A percentile compares a stretch with the other conserved stretches of the same genome.
These are phyloP conservation scores for Solanum pimpinellifolium DNA, from an alignment of 257 asterid genomes.

Conservation along the genomic window DNA sequence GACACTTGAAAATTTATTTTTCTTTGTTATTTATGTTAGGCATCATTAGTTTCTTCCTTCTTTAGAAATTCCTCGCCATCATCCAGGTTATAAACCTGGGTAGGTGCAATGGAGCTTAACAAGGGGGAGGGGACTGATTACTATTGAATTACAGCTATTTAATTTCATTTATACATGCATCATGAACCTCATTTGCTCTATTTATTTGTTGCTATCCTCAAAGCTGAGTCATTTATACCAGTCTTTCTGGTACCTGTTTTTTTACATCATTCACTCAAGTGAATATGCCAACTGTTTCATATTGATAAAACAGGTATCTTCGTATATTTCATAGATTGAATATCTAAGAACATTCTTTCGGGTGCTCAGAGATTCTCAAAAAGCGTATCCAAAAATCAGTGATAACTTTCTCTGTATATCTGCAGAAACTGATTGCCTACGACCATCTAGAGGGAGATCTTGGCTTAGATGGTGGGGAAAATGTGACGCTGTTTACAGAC, in stretches of 20 bases:
- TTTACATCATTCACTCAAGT: neutral
- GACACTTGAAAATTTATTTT: neutral
- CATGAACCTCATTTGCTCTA: neutral
- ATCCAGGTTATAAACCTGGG: neutral
- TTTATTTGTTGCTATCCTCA: neutral
- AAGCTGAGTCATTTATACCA: neutral
- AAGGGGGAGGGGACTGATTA: neutral
- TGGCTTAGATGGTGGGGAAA: conserved; percentile 81
- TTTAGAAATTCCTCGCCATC: neutral
- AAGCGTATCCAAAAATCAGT: neutral
- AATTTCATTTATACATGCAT: neutral
- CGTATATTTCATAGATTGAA: neutral
- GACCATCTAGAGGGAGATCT: conserved; percentile 98
- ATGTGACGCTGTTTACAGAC: conserved; percentile 58
- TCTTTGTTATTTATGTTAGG: neutral
- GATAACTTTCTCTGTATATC: neutral
- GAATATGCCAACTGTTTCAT: neutral
- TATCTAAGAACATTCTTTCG: neutral
- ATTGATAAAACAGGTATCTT: neutral
- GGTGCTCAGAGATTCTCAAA: neutral
- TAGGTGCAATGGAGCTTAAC: neutral
- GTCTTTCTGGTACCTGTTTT: neutral
- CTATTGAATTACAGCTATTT: neutral
- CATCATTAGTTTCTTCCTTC: neutral
- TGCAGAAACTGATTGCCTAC: conserved; percentile 95